Percentiles rank a stretch among this genome's conserved stretches.
Conservation (phyloP, 1,139 yeast species). For the Saccharomyces hybrid region DNA sequence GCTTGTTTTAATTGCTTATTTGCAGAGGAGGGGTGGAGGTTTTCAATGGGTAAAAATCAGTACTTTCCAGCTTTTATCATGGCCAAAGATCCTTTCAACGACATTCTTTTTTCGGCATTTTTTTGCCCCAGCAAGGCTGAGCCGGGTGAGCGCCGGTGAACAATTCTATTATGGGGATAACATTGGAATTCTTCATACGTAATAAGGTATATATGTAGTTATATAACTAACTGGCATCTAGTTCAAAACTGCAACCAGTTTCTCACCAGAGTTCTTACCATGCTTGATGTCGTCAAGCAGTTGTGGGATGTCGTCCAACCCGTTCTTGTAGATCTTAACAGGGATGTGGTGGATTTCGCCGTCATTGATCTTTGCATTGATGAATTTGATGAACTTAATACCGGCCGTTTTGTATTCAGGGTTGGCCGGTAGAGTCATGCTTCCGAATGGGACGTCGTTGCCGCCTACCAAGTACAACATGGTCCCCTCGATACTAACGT, state of each 20-base stretch:
- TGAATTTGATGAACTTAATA: conserved; percentile 19
- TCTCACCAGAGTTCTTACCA: conserved; percentile 29
- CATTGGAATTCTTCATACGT: neutral
- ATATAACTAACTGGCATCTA: neutral
- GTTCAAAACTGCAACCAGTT: conserved; percentile 22
- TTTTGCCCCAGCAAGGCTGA: neutral
- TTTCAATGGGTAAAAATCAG: neutral
- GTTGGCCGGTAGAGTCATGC: conserved; percentile 21
- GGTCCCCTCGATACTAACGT: conserved; percentile 22
- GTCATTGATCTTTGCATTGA: conserved; percentile 18
- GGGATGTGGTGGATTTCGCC: conserved; percentile 29
- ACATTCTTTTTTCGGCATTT: neutral
- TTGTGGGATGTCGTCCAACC: conserved; percentile 22
- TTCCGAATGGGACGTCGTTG: conserved; percentile 24
- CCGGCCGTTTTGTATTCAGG: conserved; percentile 19
- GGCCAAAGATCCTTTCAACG: neutral
- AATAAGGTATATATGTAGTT: too few relatives aligned
- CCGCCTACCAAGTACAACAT: conserved; percentile 24
- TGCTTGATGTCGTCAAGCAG: conserved; percentile 23
- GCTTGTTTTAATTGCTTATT: neutral
- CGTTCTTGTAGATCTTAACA: conserved; percentile 21
- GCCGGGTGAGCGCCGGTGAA: neutral
- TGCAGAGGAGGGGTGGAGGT: neutral
- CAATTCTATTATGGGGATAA: too few relatives aligned
- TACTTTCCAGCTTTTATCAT: too few relatives aligned